Evolutionary conservation across 73 alveolate species (phyloP), one percentile per base, ranked within the genome.

Genomic region (Blepharisma stoltei): DNA sequence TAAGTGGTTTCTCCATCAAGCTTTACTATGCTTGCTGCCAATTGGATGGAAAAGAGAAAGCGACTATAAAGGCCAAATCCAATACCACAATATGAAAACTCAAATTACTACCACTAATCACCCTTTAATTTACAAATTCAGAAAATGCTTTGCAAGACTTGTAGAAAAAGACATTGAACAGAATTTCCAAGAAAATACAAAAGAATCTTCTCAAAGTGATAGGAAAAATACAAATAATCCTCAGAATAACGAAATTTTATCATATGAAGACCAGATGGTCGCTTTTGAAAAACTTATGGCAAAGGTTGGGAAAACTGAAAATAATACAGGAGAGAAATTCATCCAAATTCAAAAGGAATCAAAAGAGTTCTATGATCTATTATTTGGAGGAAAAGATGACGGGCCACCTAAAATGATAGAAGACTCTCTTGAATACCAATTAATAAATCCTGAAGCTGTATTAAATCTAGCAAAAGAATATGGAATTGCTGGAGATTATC

Each of bases 41-140:
- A n/a, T 46, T 37, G 79, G 79, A 23, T 69, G 79, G 79, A 69
- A 69, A 69, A 18, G 79, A 18, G 79, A 69, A 69, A 69, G 55
- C 27, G 55, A 38, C 25, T 53, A 71, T n/a, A 9, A 18, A 9
- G 65, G 65, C 25, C 11, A 46, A 9, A 20, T 69, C 14, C 65
- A 69, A 9, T 69, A 69, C 38, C 79, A 69, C 60, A 69, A 69
- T 43, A 25, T 37, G 14, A 46, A 44, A 38, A 44, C 79, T 7
- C 67, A 69, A 69, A 43, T 69, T 1, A 69, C 79, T 18, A 69
- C 79, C 0, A 46, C 11, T 18, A 69, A 69, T 21, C 23, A 69
- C 60, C 79, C 79, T 38, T 25, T 69, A n/a, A n/a, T 69, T 7
- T 46, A 69, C 65, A 69, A 69, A 43, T 44, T 69, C 46, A 14